Evolutionary conservation across 768 basidiomycete species (phyloP).

Genomic region (Gymnopilus dilepis): DNA sequence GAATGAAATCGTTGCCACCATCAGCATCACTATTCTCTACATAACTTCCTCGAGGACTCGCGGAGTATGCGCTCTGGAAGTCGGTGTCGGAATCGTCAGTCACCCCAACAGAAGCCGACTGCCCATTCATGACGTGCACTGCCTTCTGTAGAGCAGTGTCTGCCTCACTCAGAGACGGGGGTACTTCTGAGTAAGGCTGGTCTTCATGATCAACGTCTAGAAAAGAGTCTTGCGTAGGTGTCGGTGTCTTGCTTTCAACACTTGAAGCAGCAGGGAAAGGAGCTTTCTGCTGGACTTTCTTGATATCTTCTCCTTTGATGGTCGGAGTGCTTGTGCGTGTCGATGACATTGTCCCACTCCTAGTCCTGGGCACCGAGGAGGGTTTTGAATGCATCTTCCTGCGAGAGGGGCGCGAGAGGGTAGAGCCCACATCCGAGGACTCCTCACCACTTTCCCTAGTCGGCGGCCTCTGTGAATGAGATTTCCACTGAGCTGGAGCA

Average conservation of each 20-base stretch:
- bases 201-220: conserved; percentile 41
- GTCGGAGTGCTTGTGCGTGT: conserved; percentile 47
- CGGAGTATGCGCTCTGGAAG: conserved; percentile 86
- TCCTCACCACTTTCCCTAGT: conserved; percentile 59
- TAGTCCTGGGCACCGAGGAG: conserved; percentile 46
- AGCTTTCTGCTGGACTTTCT: conserved; percentile 21
- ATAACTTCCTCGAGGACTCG: conserved; percentile 73
- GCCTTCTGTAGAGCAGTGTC: conserved; percentile 18
- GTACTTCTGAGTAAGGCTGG: conserved; percentile 40
- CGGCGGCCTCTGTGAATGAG: conserved; percentile 23
- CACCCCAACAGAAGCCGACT: conserved; percentile 36
- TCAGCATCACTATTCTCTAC: conserved; percentile 40
- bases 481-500: conserved; percentile 41
- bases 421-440: conserved; percentile 53
- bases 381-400: conserved; percentile 35
- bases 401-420: conserved; percentile 47
- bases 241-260: conserved; percentile 45
- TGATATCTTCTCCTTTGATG: conserved; percentile 32
- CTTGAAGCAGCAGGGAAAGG: conserved; percentile 31
- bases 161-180: conserved; percentile 24
- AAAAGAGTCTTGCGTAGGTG: conserved; percentile 47
- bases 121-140: conserved; percentile 25
- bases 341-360: conserved; percentile 71
- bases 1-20: conserved; percentile 27
- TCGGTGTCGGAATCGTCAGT: conserved; percentile 85